A percentile compares a stretch with the other conserved stretches of the same genome.
Evolutionary conservation across 345 rosid species (phyloP).

Genomic region (Excoecaria agallocha): DNA sequence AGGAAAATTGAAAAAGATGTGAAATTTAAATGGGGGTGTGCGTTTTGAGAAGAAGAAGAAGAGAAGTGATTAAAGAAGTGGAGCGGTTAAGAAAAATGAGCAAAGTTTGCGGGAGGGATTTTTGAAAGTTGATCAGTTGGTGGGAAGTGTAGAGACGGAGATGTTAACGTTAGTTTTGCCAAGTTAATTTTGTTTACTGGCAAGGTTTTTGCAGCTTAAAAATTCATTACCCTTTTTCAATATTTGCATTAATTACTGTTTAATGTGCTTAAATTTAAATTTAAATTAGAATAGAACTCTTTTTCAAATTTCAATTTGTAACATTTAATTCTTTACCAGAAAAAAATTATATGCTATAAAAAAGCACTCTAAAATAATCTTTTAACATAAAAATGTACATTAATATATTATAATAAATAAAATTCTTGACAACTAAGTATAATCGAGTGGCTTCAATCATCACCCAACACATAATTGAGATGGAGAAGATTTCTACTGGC

Average conservation of each 20-base stretch:
- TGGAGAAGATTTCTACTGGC: no score
- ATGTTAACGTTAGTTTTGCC: slow-evolving; percentile 24
- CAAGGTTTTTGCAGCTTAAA: not conserved
- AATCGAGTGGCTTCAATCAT: no score
- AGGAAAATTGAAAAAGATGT: not conserved
- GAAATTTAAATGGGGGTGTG: slow-evolving; percentile 2
- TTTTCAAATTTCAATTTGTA: not conserved
- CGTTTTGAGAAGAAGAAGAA: slow-evolving; percentile 12
- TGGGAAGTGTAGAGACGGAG: slow-evolving; percentile 35
- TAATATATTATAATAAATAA: no score
- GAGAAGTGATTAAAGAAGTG: slow-evolving; percentile 24
- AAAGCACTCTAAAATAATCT: no score
- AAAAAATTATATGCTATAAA: no score
- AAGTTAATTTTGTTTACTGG: not conserved
- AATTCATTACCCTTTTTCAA: not conserved
- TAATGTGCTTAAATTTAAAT: no score
- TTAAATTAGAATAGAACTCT: not conserved
- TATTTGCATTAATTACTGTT: not conserved
- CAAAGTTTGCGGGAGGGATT: slow-evolving; percentile 50
- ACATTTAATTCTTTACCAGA: no score
- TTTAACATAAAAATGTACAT: no score
- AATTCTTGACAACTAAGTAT: no score
- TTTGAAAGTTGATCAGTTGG: slow-evolving; percentile 70
- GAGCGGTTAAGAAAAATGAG: slow-evolving; percentile 64
- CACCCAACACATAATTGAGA: no score